These are phyloP conservation scores for Sanguinoderma infundibulare DNA, from an alignment of 1,284 basidiomycete genomes.

Conservation along the genomic window DNA sequence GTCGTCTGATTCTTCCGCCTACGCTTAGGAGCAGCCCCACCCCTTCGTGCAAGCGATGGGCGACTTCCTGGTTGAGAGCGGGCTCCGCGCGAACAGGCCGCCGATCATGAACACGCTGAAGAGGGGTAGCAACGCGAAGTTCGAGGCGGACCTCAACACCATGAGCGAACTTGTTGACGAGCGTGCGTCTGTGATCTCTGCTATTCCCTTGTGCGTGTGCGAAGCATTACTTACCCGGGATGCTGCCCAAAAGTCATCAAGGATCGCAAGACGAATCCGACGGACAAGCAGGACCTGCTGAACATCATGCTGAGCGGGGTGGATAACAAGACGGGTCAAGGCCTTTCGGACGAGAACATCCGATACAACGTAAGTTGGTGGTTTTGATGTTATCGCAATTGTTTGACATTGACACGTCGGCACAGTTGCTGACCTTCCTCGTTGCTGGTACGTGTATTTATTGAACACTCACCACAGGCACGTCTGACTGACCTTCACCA, in stretches of 20 bases:
- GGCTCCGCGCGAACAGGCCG: conserved; percentile 41
- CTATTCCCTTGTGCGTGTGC: neutral
- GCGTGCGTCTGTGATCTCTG: conserved; percentile 34
- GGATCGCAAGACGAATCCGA: conserved; percentile 42
- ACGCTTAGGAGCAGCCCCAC: conserved; percentile 38
- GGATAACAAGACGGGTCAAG: conserved; percentile 52
- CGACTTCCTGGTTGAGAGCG: conserved; percentile 46
- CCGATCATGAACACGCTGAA: conserved; percentile 41
- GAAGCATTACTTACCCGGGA: neutral
- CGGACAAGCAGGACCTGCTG: conserved; percentile 49
- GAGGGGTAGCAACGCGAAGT: conserved; percentile 42
- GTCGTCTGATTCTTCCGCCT: conserved; percentile 9
- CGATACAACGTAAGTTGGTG: conserved; percentile 43
- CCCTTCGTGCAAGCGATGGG: conserved; percentile 49
- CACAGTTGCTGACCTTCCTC: conserved; percentile 56
- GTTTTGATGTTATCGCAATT: neutral
- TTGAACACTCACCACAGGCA: neutral
- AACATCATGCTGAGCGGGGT: conserved; percentile 51
- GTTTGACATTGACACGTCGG: neutral
- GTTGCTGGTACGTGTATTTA: conserved; percentile 43
- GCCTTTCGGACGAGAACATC: conserved; percentile 49
- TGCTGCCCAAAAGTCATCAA: conserved; percentile 43
- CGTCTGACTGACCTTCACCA: conserved; percentile 9
- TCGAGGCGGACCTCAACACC: conserved; percentile 42
- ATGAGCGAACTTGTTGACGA: conserved; percentile 46